Conservation (phyloP, 2,329 filamentous ascomycete species). For the Verticillium isaacii region DNA sequence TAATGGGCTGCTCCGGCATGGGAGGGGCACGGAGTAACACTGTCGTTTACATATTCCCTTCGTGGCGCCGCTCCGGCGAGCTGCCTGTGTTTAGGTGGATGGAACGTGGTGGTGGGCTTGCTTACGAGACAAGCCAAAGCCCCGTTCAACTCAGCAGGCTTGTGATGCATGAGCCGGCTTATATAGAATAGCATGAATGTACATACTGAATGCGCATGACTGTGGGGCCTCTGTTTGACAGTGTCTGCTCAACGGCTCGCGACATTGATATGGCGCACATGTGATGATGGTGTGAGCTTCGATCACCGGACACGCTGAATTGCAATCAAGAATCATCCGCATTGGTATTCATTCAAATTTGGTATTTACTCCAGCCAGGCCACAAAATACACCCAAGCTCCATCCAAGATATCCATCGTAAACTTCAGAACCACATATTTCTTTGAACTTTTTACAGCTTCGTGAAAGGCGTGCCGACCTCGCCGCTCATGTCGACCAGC, state of each 20-base stretch:
- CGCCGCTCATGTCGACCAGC: conserved; percentile 73
- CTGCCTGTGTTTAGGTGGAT: neutral
- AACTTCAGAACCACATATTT: neutral
- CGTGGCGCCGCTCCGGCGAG: neutral
- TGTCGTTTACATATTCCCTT: neutral
- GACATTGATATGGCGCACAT: no score
- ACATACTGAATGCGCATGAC: neutral
- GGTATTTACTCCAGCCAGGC: neutral
- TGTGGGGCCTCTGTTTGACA: no score
- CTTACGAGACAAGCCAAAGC: neutral
- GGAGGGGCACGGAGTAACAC: neutral
- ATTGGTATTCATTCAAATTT: neutral
- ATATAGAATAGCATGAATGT: neutral
- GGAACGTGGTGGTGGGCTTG: neutral
- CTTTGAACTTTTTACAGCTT: conserved; percentile 50
- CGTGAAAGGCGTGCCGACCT: conserved; percentile 67
- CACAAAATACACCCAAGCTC: neutral
- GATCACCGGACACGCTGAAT: no score
- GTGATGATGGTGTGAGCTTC: no score
- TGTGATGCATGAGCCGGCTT: neutral
- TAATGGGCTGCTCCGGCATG: neutral
- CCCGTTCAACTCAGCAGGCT: neutral
- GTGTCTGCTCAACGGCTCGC: no score
- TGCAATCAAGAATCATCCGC: neutral
- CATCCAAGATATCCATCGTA: neutral